These are phyloP conservation scores for Nakazawaea wyomingensis DNA, from an alignment of 805 yeast species.

Conservation along the genomic window DNA sequence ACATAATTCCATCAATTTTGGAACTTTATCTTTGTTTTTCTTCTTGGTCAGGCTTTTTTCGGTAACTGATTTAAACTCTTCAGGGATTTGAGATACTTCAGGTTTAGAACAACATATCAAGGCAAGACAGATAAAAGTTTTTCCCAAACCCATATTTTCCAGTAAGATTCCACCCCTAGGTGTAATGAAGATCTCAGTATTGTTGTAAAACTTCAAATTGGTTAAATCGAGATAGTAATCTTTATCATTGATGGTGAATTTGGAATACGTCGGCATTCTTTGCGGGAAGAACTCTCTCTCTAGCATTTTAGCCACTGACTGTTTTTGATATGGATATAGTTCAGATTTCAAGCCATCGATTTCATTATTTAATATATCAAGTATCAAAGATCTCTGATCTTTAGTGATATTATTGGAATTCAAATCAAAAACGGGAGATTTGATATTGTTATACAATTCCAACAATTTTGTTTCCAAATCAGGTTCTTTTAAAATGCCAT, in stretches of 20 bases:
- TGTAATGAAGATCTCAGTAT: slow-evolving; percentile 38
- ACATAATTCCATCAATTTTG: slow-evolving; percentile 36
- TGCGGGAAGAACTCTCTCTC: slow-evolving; percentile 39
- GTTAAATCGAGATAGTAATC: slow-evolving; percentile 33
- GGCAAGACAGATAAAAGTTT: slow-evolving; percentile 55
- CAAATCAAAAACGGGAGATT: slow-evolving; percentile 24
- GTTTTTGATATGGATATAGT: slow-evolving; percentile 55
- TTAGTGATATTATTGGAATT: slow-evolving; percentile 15
- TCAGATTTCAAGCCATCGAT: slow-evolving; percentile 44
- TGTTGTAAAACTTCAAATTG: slow-evolving; percentile 22
- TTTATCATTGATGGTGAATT: not conserved
- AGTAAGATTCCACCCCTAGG: slow-evolving; percentile 63
- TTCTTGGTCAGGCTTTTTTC: slow-evolving; percentile 17
- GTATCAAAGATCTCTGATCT: slow-evolving; percentile 18
- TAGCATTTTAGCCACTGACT: slow-evolving; percentile 56
- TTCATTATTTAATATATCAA: slow-evolving; percentile 23
- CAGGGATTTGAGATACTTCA: slow-evolving; percentile 45
- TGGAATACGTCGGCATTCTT: slow-evolving; percentile 3
- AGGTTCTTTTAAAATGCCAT: slow-evolving; percentile 11
- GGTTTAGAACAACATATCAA: slow-evolving; percentile 49
- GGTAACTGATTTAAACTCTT: slow-evolving; percentile 13
- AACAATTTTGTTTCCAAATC: slow-evolving; percentile 21
- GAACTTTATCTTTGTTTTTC: not conserved
- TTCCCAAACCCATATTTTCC: slow-evolving; percentile 67
- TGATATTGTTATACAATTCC: slow-evolving; percentile 30